A percentile compares a stretch with the other conserved stretches of the same genome.
phyloP scores from a whole-genome alignment of 768 basidiomycete genomes.

The Tricholoma matsutake region DNA sequence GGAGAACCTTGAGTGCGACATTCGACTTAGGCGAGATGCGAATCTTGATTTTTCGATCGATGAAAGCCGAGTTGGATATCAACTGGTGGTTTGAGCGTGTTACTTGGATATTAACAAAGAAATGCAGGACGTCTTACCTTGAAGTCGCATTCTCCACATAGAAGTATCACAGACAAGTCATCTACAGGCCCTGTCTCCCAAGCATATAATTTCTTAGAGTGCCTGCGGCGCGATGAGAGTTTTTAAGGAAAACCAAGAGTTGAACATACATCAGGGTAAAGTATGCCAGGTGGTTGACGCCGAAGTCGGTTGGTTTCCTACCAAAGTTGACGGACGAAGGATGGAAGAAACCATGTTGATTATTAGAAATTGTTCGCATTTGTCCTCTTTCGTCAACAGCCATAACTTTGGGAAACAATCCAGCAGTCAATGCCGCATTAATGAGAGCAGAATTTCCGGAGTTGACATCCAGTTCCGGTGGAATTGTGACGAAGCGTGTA shows the following conservation, averaged over 20 bases:
- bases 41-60: conserved; percentile 87
- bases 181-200: conserved; percentile 94
- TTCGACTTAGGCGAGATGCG: conserved; percentile 65
- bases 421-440: conserved; percentile 80
- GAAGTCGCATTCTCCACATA: conserved; percentile 91
- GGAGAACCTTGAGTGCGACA: conserved; percentile 77
- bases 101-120: not conserved
- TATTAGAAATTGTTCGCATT: conserved; percentile 80
- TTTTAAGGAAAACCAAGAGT: conserved; percentile 2
- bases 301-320: conserved; percentile 63
- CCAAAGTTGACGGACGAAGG: conserved; percentile 91
- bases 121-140: conserved; percentile 42
- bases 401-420: conserved; percentile 89
- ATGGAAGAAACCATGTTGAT: conserved; percentile 76
- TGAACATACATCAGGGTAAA: conserved; percentile 80
- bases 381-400: conserved; percentile 60
- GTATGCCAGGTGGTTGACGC: conserved; percentile 71
- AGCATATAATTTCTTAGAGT: conserved; percentile 87
- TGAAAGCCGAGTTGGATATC: conserved; percentile 60
- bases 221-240: conserved; percentile 48
- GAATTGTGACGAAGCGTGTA: conserved; percentile 74
- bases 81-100: conserved; percentile 42
- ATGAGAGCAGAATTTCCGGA: conserved; percentile 63
- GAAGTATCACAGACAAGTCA: conserved; percentile 72
- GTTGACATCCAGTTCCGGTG: conserved; percentile 67